These are phyloP conservation scores for Kwoniella heveanensis DNA, from an alignment of 768 basidiomycete species.

Conservation along the genomic window DNA sequence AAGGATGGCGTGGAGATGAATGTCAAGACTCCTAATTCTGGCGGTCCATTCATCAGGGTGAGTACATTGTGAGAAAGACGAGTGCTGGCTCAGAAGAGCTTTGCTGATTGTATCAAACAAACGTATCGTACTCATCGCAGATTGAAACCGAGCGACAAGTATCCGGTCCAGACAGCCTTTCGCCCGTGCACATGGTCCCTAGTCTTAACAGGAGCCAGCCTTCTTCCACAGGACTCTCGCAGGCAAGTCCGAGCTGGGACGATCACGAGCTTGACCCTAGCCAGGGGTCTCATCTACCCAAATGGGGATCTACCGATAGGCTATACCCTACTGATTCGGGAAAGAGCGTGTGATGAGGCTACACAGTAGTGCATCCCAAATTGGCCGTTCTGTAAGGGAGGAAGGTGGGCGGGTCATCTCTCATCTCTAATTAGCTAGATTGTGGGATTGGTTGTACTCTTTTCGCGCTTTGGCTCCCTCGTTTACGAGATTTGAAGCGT, in stretches of 20 bases:
- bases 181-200: neutral
- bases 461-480: no score
- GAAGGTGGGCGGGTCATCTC: no score
- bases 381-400: no score
- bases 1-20: slow-evolving; percentile 1
- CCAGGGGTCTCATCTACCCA: neutral
- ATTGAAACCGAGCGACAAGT: neutral
- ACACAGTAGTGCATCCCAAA: no score
- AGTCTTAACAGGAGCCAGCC: neutral
- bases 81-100: no score
- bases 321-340: neutral
- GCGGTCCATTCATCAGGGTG: neutral
- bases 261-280: neutral
- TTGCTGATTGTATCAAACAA: no score
- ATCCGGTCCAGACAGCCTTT: neutral
- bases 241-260: neutral
- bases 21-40: neutral
- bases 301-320: neutral
- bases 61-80: no score
- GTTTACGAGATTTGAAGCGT: no score
- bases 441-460: no score
- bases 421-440: no score
- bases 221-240: neutral
- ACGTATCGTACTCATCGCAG: no score
- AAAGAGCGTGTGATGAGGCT: neutral